Evolutionary conservation across 305 asterid genomes (phyloP), one percentile per base, ranked within the genome.

Genomic region (Rubia occidens): DNA sequence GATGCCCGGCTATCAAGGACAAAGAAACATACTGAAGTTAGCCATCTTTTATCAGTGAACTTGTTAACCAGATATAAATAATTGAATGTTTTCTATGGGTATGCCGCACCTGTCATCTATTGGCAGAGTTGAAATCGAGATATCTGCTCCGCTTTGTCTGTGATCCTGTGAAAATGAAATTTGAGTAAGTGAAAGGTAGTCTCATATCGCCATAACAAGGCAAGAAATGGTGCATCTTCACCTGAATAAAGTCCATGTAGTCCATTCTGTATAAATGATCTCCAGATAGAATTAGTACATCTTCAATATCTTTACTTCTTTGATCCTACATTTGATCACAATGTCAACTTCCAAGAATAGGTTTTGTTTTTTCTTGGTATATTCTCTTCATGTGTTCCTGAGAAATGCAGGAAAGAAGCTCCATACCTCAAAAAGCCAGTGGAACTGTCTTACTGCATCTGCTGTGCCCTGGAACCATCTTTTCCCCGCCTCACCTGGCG

Each of bases 191-290:
- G 63, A 66, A 18, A 45, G 60, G 56, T 24, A 21, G 60, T 66
- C 43, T 37, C 21, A 51, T 51, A 1, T 39, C 42, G 0, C 42
- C 66, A 62, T 42, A 1, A 0, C 56, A 37, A 60, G 26, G 4
- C 42, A 0, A 67, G 8, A 20, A 8, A 17, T 14, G 24, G 18
- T 39, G 17, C 13, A 21, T 14, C 51, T 53, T 66, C 83, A 87
- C 98, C 84, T 88, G 97, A 77, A 94, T 88, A 80, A 94, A 89
- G 83, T 90, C 95, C 97, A 90, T 82, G 66, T 90, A 94, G 79
- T 94, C 98, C 98, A 94, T 94, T 77, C 96, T 86, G 72, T 94
- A 94, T 79, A 94, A 79, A 85, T 94, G 98, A 85, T 94, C 98
- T 43, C 98, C 98, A 8, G 97, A 94, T 70, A 94, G 87, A 82